phyloP scores from a whole-genome alignment of 768 basidiomycete genomes.

The Amanita fuliginea region DNA sequence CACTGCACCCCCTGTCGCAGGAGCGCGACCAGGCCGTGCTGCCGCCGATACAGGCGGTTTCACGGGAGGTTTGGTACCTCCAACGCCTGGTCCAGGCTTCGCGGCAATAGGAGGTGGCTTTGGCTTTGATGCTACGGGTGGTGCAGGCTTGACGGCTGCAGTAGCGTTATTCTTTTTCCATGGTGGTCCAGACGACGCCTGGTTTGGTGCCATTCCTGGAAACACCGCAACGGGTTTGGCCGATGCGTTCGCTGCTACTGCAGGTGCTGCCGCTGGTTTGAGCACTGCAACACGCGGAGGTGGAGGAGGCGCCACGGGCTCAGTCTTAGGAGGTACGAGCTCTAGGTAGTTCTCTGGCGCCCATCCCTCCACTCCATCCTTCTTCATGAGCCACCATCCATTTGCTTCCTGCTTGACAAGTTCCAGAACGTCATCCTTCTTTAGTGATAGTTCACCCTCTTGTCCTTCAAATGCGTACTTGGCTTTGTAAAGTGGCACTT shows the following conservation, averaged over 20 bases:
- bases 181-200: slow-evolving; percentile 41
- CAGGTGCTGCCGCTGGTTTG: slow-evolving; percentile 26
- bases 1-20: slow-evolving; percentile 26
- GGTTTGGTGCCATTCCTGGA: slow-evolving; percentile 64
- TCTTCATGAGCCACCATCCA: slow-evolving; percentile 97
- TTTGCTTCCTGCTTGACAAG: slow-evolving; percentile 88
- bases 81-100: slow-evolving; percentile 39
- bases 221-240: slow-evolving; percentile 78
- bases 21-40: slow-evolving; percentile 37
- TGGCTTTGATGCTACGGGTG: slow-evolving; percentile 53
- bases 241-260: slow-evolving; percentile 39
- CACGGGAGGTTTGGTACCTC: slow-evolving; percentile 29
- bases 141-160: slow-evolving; percentile 51
- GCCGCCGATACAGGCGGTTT: slow-evolving; percentile 59
- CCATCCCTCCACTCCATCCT: slow-evolving; percentile 79
- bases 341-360: slow-evolving; percentile 93
- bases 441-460: slow-evolving; percentile 81
- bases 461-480: slow-evolving; percentile 92
- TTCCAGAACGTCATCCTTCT: slow-evolving; percentile 89
- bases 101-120: slow-evolving; percentile 50
- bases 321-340: slow-evolving; percentile 55
- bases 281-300: slow-evolving; percentile 42
- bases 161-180: slow-evolving; percentile 54
- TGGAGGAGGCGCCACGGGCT: slow-evolving; percentile 57
- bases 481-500: slow-evolving; percentile 69